phyloP scores from a whole-genome alignment of 169 alveolate species.

The Plasmodium malariae region DNA sequence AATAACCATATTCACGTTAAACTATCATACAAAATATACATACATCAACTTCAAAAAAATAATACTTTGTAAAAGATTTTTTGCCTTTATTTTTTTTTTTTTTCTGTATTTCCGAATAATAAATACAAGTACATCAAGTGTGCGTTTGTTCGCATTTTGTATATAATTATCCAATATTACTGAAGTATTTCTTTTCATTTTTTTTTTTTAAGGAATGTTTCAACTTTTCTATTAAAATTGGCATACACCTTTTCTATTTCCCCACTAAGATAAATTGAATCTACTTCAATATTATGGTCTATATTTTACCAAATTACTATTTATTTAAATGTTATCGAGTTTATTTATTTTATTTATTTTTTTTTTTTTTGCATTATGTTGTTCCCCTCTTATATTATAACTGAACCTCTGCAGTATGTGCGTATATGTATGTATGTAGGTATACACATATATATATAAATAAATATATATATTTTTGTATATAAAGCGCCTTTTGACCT shows the following conservation, averaged over 20 bases:
- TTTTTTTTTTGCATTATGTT: no score
- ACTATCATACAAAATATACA: background rate
- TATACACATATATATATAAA: no score
- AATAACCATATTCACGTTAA: background rate
- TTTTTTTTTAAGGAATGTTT: background rate
- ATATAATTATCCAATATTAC: background rate
- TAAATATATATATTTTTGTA: no score
- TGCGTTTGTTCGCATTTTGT: constrained; percentile 9
- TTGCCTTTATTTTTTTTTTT: background rate
- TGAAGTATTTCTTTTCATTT: background rate
- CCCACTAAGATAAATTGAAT: background rate
- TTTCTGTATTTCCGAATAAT: background rate
- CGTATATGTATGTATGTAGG: no score
- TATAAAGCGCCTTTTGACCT: no score
- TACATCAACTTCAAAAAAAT: background rate
- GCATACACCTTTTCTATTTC: background rate
- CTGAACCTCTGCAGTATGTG: no score
- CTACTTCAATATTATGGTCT: background rate
- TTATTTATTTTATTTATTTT: no score
- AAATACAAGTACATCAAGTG: constrained; percentile 3
- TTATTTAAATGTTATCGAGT: background rate
- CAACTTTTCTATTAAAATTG: background rate
- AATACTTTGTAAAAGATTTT: background rate
- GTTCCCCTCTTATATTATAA: no score
- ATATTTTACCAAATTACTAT: background rate